These are phyloP conservation scores for Tubosaeta sp. DNA, from an alignment of 768 basidiomycete species.

Conservation along the genomic window DNA sequence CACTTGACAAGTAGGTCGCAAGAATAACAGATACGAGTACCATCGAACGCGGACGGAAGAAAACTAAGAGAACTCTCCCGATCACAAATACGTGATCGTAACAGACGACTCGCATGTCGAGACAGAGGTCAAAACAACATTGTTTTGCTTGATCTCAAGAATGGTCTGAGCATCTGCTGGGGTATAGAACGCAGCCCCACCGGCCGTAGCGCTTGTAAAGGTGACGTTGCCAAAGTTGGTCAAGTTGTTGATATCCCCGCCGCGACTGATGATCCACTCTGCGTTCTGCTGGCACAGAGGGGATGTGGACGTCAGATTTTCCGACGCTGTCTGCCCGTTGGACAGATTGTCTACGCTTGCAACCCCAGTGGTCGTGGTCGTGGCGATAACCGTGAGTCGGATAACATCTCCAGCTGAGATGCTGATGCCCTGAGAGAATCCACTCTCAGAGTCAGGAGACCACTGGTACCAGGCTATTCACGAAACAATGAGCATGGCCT, in stretches of 20 bases:
- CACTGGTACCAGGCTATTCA: slow-evolving; percentile 3
- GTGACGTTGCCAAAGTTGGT: slow-evolving; percentile 1
- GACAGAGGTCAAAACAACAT: background rate
- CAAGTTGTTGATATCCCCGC: background rate
- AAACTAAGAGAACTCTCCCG: background rate
- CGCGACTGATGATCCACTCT: background rate
- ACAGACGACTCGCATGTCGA: background rate
- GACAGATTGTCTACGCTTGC: slow-evolving; percentile 1
- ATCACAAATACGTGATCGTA: background rate
- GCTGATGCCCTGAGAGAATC: background rate
- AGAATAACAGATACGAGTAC: too few relatives aligned
- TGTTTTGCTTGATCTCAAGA: background rate
- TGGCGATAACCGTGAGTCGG: background rate
- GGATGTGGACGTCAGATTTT: background rate
- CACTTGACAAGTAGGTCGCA: too few relatives aligned
- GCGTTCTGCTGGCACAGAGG: background rate
- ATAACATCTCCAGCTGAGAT: background rate
- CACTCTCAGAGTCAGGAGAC: background rate
- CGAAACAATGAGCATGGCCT: background rate
- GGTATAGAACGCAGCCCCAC: background rate
- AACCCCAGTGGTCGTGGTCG: background rate
- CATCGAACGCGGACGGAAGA: too few relatives aligned
- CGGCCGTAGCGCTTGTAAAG: background rate
- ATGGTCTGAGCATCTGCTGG: background rate
- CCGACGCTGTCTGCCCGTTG: background rate